phyloP scores from a whole-genome alignment of 768 basidiomycete species.

The Lactifluus hygrophoroides region DNA sequence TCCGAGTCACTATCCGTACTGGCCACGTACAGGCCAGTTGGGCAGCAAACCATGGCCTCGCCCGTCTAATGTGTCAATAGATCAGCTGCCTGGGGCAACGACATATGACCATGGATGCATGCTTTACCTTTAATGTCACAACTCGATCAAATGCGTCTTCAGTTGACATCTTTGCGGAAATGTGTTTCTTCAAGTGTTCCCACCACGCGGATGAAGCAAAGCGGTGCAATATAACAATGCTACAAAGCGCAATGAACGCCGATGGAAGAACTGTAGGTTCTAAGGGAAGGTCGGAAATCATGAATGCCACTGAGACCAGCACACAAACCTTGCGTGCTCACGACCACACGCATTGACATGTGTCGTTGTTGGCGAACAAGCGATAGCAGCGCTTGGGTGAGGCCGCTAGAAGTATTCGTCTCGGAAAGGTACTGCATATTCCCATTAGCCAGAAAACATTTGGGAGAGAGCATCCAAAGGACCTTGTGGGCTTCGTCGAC shows the following conservation, averaged over 20 bases:
- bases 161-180: conserved; percentile 51
- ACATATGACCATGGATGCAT: neutral
- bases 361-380: conserved; percentile 65
- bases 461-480: conserved; percentile 5
- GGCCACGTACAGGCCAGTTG: conserved; percentile 45
- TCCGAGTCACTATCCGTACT: neutral
- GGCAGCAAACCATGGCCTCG: conserved; percentile 59
- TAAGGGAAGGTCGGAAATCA: conserved; percentile 23
- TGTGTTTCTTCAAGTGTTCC: conserved; percentile 58
- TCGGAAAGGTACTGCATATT: conserved; percentile 51
- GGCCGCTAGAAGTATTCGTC: conserved; percentile 36
- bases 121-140: conserved; percentile 50
- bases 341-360: conserved; percentile 60
- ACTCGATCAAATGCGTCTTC: conserved; percentile 59
- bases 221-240: conserved; percentile 55
- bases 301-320: neutral
- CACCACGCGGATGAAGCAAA: conserved; percentile 76
- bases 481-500: conserved; percentile 76
- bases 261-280: conserved; percentile 69
- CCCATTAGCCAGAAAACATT: neutral
- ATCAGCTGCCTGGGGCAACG: neutral
- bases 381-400: conserved; percentile 49
- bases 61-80: conserved; percentile 43
- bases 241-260: conserved; percentile 57
- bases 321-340: conserved; percentile 59